These are phyloP conservation scores for Sphagnum fallax DNA, from an alignment of 228 moss, liverwort and hornwort genomes.

Conservation along the genomic window DNA sequence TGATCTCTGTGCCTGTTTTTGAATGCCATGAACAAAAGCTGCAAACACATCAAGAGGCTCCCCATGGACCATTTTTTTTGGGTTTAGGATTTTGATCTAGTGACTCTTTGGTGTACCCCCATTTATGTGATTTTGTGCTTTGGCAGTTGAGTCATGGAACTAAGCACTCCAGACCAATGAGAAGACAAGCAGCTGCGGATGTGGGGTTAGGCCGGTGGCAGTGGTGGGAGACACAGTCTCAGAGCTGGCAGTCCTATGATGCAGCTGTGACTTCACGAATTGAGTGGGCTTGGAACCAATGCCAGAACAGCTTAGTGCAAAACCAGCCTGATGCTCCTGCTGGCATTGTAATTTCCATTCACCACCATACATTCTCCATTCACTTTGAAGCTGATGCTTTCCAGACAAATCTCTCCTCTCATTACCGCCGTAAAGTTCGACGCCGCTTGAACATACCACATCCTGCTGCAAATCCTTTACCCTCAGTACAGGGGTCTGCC, in stretches of 20 bases:
- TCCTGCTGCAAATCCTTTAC: constrained; percentile 15
- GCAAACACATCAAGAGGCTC: too few species aligned
- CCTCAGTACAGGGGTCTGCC: neutral
- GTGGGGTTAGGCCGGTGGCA: constrained; percentile 32
- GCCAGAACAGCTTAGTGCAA: constrained; percentile 20
- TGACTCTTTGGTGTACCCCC: too few species aligned
- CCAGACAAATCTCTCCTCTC: constrained; percentile 33
- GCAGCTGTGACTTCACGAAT: constrained; percentile 20
- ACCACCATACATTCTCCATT: constrained; percentile 25
- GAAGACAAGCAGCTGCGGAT: constrained; percentile 22
- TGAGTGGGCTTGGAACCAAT: constrained; percentile 39
- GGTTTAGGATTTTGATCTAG: too few species aligned
- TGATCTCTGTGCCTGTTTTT: too few species aligned
- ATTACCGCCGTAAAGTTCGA: constrained; percentile 46
- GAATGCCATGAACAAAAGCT: too few species aligned
- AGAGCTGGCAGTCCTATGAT: constrained; percentile 36
- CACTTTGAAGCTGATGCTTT: constrained; percentile 50
- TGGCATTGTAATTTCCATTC: constrained; percentile 25
- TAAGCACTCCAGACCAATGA: constrained; percentile 31
- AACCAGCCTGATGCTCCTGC: constrained; percentile 38
- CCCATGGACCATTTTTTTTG: too few species aligned
- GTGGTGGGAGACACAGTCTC: constrained; percentile 37
- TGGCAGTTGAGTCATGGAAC: constrained; percentile 25
- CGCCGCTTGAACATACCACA: constrained; percentile 15
- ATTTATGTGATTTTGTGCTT: neutral